These are phyloP conservation scores for Cladosporium sphaerospermum DNA, from an alignment of 2,329 filamentous ascomycete genomes.

Conservation along the genomic window DNA sequence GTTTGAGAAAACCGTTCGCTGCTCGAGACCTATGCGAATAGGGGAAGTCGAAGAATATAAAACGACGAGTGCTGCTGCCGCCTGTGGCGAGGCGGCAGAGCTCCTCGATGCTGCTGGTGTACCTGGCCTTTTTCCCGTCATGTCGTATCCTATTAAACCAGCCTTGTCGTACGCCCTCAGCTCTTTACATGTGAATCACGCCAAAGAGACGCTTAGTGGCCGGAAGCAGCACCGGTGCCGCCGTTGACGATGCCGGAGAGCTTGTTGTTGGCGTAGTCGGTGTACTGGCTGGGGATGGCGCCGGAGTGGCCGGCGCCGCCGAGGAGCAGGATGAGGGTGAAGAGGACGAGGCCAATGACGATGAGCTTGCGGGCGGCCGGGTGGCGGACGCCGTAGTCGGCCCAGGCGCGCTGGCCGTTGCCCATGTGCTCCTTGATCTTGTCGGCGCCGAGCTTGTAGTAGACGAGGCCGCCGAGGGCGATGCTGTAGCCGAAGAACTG, in stretches of 20 bases:
- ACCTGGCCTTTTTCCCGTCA: too few species aligned
- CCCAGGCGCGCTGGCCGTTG: slow-evolving; percentile 71
- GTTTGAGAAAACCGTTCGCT: too few species aligned
- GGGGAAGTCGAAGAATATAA: too few species aligned
- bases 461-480: slow-evolving; percentile 70
- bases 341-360: slow-evolving; percentile 58
- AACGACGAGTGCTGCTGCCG: too few species aligned
- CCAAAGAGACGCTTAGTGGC: not conserved
- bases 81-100: too few species aligned
- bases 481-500: slow-evolving; percentile 82
- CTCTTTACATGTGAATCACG: too few species aligned
- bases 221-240: not conserved
- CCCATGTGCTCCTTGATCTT: slow-evolving; percentile 73
- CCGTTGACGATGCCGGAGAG: slow-evolving; percentile 1
- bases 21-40: too few species aligned
- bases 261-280: slow-evolving; percentile 5
- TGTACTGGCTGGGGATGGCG: slow-evolving; percentile 16
- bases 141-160: too few species aligned
- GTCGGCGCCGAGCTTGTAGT: slow-evolving; percentile 81
- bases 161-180: too few species aligned
- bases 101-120: too few species aligned
- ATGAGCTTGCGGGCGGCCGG: slow-evolving; percentile 73
- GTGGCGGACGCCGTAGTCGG: slow-evolving; percentile 72
- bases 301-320: slow-evolving; percentile 37
- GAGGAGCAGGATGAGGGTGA: slow-evolving; percentile 65